Conservation (phyloP, 768 basidiomycete genomes). For the Termitomyces sp. region DNA sequence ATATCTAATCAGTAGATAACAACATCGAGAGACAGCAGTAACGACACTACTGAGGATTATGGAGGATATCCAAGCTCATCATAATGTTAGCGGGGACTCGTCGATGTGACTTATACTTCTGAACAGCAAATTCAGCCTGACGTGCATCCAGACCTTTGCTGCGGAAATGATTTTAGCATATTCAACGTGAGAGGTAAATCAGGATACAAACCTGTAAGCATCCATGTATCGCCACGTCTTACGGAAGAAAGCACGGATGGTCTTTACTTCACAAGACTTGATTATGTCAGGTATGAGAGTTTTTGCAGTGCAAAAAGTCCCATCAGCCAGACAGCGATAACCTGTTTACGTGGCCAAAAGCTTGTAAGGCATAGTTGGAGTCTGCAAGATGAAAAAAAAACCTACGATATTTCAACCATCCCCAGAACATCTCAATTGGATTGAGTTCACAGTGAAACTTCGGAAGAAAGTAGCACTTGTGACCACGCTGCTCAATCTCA, state of each 20-base stretch:
- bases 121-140: neutral
- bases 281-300: constrained; percentile 16
- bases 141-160: neutral
- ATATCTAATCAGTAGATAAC: neutral
- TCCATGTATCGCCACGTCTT: constrained; percentile 11
- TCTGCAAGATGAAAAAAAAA: neutral
- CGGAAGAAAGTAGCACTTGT: neutral
- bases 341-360: neutral
- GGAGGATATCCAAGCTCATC: neutral
- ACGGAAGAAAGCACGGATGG: too few relatives aligned
- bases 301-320: constrained; percentile 14
- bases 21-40: too few relatives aligned
- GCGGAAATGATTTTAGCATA: neutral
- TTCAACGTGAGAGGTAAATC: neutral
- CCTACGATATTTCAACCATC: neutral
- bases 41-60: neutral
- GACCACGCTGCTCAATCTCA: neutral
- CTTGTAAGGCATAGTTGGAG: too few relatives aligned
- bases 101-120: neutral
- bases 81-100: neutral
- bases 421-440: constrained; percentile 8
- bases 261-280: constrained; percentile 12
- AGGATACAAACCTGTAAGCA: neutral
- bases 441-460: constrained; percentile 1
- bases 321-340: constrained; percentile 9